Conservation (phyloP, 2,329 filamentous ascomycete genomes). For the Fusarium redolens region DNA sequence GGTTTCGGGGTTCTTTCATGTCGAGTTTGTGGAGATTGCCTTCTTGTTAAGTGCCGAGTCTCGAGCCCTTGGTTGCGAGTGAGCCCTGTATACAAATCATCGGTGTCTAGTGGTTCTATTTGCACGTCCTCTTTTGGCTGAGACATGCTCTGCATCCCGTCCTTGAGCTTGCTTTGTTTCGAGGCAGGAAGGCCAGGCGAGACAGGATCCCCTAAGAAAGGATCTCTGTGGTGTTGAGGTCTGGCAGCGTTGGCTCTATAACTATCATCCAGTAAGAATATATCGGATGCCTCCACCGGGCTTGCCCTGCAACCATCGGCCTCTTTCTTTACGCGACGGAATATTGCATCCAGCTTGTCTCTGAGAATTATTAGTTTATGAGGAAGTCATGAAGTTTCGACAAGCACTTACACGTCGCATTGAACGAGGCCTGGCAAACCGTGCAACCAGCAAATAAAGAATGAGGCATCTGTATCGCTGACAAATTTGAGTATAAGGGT, state of each 20-base stretch:
- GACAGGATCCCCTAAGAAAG: constrained; percentile 16
- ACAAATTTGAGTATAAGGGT: constrained; percentile 41
- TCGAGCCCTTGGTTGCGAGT: constrained; percentile 28
- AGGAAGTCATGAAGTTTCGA: too few relatives aligned
- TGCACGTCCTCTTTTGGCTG: not conserved
- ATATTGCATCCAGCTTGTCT: constrained; percentile 11
- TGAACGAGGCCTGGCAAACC: not conserved
- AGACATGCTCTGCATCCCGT: constrained; percentile 37
- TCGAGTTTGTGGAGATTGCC: constrained; percentile 24
- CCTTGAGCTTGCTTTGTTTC: constrained; percentile 41
- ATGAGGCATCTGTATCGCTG: constrained; percentile 3
- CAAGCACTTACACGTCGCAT: constrained; percentile 25
- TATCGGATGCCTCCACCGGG: not conserved
- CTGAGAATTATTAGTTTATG: constrained; percentile 27
- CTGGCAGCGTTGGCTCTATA: not conserved
- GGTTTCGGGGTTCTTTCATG: constrained; percentile 33
- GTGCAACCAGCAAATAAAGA: constrained; percentile 33
- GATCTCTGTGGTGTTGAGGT: constrained; percentile 1
- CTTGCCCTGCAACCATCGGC: not conserved
- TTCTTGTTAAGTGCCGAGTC: constrained; percentile 43
- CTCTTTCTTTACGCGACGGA: constrained; percentile 1
- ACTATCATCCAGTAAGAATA: not conserved
- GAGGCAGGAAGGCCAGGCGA: not conserved
- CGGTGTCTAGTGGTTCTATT: not conserved
- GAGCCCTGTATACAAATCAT: not conserved